Evolutionary conservation across 129 eudicot species (phyloP).

Genomic region (Chrysanthemum makinoi): DNA sequence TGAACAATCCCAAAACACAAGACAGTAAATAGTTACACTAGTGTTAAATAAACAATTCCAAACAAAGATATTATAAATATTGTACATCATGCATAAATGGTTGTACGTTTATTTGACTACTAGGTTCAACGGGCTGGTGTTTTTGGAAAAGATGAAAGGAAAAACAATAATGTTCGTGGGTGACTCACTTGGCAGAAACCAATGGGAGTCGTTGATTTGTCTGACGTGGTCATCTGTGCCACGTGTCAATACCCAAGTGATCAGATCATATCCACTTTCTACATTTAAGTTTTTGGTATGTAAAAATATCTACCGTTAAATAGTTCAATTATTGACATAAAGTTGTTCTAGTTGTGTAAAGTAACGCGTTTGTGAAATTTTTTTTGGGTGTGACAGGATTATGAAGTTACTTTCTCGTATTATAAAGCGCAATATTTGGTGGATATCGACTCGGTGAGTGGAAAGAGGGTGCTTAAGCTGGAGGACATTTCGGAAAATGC

Average conservation of each 20-base stretch:
- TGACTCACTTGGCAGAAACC: constrained; percentile 83
- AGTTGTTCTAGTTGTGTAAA: background rate
- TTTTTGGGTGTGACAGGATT: constrained; percentile 48
- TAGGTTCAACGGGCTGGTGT: constrained; percentile 79
- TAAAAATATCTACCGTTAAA: constrained; percentile 7
- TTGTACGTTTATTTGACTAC: constrained; percentile 20
- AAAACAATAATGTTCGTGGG: constrained; percentile 89
- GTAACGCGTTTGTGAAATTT: no score
- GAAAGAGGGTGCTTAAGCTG: constrained; percentile 60
- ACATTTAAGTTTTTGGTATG: constrained; percentile 60
- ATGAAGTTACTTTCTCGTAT: constrained; percentile 62
- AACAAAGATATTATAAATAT: background rate
- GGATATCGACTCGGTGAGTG: constrained; percentile 63
- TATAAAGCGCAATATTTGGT: constrained; percentile 80
- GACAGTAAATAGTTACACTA: no score
- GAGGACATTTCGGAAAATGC: constrained; percentile 79
- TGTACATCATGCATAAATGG: constrained; percentile 10
- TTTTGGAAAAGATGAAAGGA: constrained; percentile 69
- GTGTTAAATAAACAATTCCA: no score
- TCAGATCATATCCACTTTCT: constrained; percentile 66
- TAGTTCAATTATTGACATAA: background rate
- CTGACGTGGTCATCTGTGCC: constrained; percentile 65
- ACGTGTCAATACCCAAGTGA: constrained; percentile 51
- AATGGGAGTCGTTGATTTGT: constrained; percentile 89
- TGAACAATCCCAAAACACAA: no score